Percentiles rank a stretch among this genome's conserved stretches.
Conservation (phyloP, 306 rosid genomes). For the Acacia acuminata region DNA sequence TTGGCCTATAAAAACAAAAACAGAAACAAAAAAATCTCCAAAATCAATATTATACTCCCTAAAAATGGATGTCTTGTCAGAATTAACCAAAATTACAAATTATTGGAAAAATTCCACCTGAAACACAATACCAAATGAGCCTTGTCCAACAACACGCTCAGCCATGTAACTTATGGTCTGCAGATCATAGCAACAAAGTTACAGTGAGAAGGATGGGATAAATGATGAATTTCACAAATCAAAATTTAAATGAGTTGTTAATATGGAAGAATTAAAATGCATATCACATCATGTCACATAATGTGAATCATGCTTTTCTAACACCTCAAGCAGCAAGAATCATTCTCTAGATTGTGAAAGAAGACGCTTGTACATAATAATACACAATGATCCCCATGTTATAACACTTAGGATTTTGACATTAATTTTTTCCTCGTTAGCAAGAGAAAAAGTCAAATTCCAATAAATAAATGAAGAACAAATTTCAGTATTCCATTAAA, state of each 20-base stretch:
- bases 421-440: neutral
- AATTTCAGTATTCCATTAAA: neutral
- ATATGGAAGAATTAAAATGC: neutral
- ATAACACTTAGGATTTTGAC: neutral
- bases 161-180: slow-evolving; percentile 83
- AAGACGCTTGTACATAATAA: neutral
- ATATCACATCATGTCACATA: neutral
- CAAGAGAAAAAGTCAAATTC: neutral
- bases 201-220: neutral
- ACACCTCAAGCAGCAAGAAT: neutral
- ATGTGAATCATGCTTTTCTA: neutral
- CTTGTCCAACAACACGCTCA: slow-evolving; percentile 74
- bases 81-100: slow-evolving; percentile 1
- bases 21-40: neutral
- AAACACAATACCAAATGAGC: slow-evolving; percentile 75
- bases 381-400: neutral
- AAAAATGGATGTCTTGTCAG: neutral
- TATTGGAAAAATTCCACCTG: slow-evolving; percentile 45
- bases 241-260: neutral
- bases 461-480: neutral
- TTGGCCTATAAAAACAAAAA: slow-evolving; percentile 51
- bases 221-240: neutral
- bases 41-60: neutral
- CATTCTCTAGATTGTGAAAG: neutral
- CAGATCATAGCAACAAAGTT: slow-evolving; percentile 9